These are phyloP conservation scores for Larix sibirica DNA, from an alignment of 83 land plant species.

Conservation along the genomic window DNA sequence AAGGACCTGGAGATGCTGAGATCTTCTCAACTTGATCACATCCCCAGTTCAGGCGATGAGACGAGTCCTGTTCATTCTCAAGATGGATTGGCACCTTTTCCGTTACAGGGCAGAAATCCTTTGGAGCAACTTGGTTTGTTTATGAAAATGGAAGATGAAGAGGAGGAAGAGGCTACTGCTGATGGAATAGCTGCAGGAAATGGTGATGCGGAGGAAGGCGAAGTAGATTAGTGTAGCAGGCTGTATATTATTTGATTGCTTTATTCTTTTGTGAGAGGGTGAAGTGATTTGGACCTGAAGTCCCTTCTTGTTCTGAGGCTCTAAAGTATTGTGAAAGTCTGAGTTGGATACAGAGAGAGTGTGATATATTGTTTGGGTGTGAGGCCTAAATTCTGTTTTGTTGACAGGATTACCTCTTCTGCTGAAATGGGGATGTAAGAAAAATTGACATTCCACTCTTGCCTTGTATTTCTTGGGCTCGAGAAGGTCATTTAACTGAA, in stretches of 20 bases:
- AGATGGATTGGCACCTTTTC: conserved; percentile 53
- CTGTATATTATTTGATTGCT: conserved; percentile 14
- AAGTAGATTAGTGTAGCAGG: neutral
- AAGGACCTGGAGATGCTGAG: conserved; percentile 78
- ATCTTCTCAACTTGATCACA: conserved; percentile 40
- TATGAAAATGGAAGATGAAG: conserved; percentile 83
- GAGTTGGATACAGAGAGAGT: too few species aligned
- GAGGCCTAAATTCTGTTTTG: neutral
- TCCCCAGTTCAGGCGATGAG: conserved; percentile 57
- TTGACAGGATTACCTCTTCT: neutral
- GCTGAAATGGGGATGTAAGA: neutral
- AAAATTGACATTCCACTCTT: neutral
- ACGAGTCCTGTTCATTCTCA: conserved; percentile 43
- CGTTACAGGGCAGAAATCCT: conserved; percentile 71
- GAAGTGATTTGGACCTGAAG: neutral
- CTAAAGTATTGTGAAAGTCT: neutral
- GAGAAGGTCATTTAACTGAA: neutral
- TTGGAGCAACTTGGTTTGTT: conserved; percentile 85
- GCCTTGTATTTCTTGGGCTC: neutral
- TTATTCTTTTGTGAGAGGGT: conserved; percentile 16
- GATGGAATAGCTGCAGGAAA: conserved; percentile 10
- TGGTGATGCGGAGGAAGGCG: conserved; percentile 49
- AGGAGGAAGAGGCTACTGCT: conserved; percentile 21
- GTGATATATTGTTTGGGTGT: neutral
- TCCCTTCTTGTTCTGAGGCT: neutral